Base-by-base conservation (phyloP, 306 rosid genomes). In the Lathyrus oleraceus region DNA sequence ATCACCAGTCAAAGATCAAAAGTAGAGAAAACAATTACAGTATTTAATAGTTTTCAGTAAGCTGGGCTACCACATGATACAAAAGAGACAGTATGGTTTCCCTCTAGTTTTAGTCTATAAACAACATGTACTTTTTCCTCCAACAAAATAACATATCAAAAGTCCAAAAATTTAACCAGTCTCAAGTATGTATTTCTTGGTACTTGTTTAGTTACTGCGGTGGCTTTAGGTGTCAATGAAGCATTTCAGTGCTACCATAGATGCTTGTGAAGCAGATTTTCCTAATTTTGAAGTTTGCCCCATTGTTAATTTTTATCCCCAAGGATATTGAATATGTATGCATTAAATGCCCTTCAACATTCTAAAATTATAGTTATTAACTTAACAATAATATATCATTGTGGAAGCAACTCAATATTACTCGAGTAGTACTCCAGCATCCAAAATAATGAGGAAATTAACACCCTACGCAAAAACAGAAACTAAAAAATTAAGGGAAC, bases 381-480 rank as follows among this genome's bases (percentile, higher is more conserved):
- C 14, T 25, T 72, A 11, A 68, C 59, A 66, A 53, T 25, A 75
- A 70, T 30, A 70, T 30, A 69, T 62, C 30, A 56, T 6, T 62
- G 45, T 63, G 43, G 65, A 68, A 73, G 67, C 52, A 73, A 57
- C 56, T 68, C 20, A 2, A 47, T 47, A 38, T 53, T 32, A 58
- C 48, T 27, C 27, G 65, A 38, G 72, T 36, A 42, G 40, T 58
- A 74, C 57, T 51, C 44, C 51, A 78, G 28, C 69, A 66, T 61
- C 67, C 21, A 12, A 65, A 49, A 69, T 16, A 59, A 65, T 2
- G 35, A 78, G 78, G 64, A 74, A 69, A 74, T 2, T n/a, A 64
- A 39, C 70, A 66, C 48, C 70, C 53, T 51, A 11, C 14, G 61
- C 59, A 75, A 45, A 74, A 5, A 32, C 28, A 25, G 0, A 25